phyloP scores from a whole-genome alignment of 2,329 filamentous ascomycete genomes.

The Xylaria polymorpha region DNA sequence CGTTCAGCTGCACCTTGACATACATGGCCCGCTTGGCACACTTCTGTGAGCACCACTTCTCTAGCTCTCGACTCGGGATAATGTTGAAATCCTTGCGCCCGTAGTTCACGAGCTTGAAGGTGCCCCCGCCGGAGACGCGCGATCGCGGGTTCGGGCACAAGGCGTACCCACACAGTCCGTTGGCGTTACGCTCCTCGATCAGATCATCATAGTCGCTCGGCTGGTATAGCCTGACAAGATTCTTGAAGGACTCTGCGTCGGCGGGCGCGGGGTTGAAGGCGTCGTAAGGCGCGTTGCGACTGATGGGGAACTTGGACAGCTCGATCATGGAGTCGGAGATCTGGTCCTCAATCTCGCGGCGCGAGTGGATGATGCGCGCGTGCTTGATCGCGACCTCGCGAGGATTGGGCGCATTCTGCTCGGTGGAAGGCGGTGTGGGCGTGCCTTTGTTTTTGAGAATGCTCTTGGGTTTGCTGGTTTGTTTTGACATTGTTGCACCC shows the following conservation, averaged over 20 bases:
- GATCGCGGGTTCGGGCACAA: slow-evolving; percentile 77
- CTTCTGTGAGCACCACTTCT: slow-evolving; percentile 86
- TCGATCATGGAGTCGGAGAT: slow-evolving; percentile 79
- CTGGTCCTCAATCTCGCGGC: slow-evolving; percentile 79
- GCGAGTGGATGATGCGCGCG: slow-evolving; percentile 83
- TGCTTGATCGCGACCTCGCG: slow-evolving; percentile 81
- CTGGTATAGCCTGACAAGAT: slow-evolving; percentile 78
- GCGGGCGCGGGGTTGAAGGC: slow-evolving; percentile 59
- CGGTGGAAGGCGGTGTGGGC: slow-evolving; percentile 54
- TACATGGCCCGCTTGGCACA: slow-evolving; percentile 86
- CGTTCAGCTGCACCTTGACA: slow-evolving; percentile 87
- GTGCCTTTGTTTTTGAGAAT: slow-evolving; percentile 70
- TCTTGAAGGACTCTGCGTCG: slow-evolving; percentile 74
- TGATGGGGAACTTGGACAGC: slow-evolving; percentile 70
- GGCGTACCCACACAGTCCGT: slow-evolving; percentile 83
- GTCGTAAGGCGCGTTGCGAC: slow-evolving; percentile 44
- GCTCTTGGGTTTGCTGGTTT: slow-evolving; percentile 58
- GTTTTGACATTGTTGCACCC: slow-evolving; percentile 29
- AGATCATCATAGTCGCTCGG: slow-evolving; percentile 90
- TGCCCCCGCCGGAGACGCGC: slow-evolving; percentile 66
- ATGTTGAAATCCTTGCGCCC: slow-evolving; percentile 70
- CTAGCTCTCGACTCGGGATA: slow-evolving; percentile 76
- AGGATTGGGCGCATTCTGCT: slow-evolving; percentile 55
- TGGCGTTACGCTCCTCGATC: slow-evolving; percentile 88
- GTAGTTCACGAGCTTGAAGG: slow-evolving; percentile 73